phyloP scores from a whole-genome alignment of 108 stramenopile species.

The Nitzschia sp. region DNA sequence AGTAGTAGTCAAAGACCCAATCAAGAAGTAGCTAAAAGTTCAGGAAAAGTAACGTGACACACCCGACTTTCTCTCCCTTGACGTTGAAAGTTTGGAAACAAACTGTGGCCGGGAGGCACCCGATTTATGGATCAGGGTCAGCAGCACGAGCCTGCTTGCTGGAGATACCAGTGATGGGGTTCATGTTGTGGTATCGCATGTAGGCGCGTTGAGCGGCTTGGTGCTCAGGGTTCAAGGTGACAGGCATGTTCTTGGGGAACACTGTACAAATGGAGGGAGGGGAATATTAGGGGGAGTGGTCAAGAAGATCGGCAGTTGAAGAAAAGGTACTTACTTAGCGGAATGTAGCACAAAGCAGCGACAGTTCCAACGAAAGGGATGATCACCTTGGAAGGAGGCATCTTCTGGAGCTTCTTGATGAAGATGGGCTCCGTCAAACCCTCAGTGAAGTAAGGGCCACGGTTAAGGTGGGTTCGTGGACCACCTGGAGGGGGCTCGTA shows the following conservation, averaged over 20 bases:
- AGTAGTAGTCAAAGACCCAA: no score
- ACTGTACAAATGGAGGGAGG: constrained; percentile 21
- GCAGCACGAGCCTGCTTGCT: constrained; percentile 57
- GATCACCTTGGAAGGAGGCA: constrained; percentile 54
- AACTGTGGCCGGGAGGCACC: neutral
- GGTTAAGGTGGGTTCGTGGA: constrained; percentile 72
- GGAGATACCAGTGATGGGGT: constrained; percentile 84
- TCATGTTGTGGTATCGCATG: constrained; percentile 94
- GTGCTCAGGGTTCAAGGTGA: constrained; percentile 81
- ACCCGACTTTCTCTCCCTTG: neutral
- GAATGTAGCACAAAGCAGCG: constrained; percentile 61
- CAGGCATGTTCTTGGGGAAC: constrained; percentile 57
- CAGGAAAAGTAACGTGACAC: neutral
- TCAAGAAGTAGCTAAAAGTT: no score
- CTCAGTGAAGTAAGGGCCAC: constrained; percentile 59
- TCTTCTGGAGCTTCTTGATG: constrained; percentile 56
- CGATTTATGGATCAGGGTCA: constrained; percentile 45
- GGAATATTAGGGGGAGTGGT: neutral
- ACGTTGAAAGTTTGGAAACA: no score
- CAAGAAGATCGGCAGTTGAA: neutral
- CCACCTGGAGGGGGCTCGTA: constrained; percentile 85
- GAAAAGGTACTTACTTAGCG: constrained; percentile 63
- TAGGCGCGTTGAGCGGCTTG: constrained; percentile 81
- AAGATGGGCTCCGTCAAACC: constrained; percentile 32
- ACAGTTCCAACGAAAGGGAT: constrained; percentile 36